Conservation (phyloP, 495 filamentous ascomycete genomes). For the Aspergillus cavernicola region DNA sequence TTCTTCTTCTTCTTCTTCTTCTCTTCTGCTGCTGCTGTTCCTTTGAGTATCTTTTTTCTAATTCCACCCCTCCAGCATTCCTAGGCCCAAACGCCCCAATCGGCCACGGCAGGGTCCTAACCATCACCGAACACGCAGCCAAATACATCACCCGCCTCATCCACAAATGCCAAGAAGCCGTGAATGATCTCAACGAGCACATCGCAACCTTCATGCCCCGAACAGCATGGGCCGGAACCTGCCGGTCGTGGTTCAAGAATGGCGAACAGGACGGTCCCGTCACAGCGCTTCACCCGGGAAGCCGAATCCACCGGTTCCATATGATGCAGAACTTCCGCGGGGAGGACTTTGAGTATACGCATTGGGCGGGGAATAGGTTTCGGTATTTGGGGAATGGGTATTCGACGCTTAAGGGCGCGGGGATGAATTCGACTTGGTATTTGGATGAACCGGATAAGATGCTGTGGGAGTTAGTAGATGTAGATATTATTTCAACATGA, state of each 20-base stretch:
- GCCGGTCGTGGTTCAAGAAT: constrained; percentile 39
- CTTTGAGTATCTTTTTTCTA: too few relatives aligned
- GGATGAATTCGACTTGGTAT: constrained; percentile 19
- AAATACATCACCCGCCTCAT: constrained; percentile 40
- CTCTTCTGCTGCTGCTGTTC: too few relatives aligned
- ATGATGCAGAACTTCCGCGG: constrained; percentile 39
- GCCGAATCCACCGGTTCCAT: constrained; percentile 47
- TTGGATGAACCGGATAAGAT: background rate
- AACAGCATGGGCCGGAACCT: constrained; percentile 38
- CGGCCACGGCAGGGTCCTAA: too few relatives aligned
- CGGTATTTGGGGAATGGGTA: constrained; percentile 25
- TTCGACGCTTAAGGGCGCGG: constrained; percentile 18
- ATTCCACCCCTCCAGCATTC: too few relatives aligned
- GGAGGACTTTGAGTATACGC: constrained; percentile 45
- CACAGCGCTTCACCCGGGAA: background rate
- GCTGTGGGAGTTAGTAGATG: too few relatives aligned
- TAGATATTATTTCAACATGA: too few relatives aligned
- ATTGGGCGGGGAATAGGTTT: constrained; percentile 18
- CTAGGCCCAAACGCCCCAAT: too few relatives aligned
- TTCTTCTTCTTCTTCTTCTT: too few relatives aligned
- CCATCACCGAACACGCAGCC: constrained; percentile 12
- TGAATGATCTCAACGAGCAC: constrained; percentile 36
- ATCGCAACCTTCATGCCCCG: constrained; percentile 30
- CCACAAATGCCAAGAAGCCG: constrained; percentile 28
- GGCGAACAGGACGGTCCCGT: constrained; percentile 16